phyloP scores from a whole-genome alignment of 2,329 filamentous ascomycete genomes.

The Penicillium fuscoglaucum region DNA sequence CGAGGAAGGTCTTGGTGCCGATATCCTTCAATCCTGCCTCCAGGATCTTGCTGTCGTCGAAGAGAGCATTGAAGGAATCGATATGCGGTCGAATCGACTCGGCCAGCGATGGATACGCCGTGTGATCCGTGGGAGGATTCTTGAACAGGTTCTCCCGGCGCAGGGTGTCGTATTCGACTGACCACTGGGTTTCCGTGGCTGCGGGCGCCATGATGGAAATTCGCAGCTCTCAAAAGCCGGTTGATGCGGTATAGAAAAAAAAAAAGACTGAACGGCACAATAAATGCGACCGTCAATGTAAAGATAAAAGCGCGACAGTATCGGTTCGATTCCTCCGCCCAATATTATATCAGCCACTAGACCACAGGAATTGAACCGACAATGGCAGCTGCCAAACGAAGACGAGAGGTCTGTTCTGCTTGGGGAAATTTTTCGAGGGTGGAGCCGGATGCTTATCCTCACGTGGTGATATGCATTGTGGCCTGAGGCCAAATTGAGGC shows the following conservation, averaged over 20 bases:
- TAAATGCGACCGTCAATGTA: constrained; percentile 10
- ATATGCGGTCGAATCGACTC: constrained; percentile 88
- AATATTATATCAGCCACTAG: constrained; percentile 15
- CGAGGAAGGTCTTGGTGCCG: constrained; percentile 81
- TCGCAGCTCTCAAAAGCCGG: constrained; percentile 11
- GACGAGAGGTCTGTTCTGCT: constrained; percentile 25
- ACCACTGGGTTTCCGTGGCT: constrained; percentile 71
- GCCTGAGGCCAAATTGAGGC: constrained; percentile 24
- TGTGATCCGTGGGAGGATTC: constrained; percentile 81
- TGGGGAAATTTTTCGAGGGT: constrained; percentile 45
- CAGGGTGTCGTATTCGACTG: constrained; percentile 80
- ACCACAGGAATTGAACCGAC: constrained; percentile 28
- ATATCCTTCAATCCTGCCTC: constrained; percentile 82
- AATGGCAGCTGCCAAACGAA: constrained; percentile 27
- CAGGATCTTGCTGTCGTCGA: constrained; percentile 70
- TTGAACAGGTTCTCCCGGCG: constrained; percentile 85
- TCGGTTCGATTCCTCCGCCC: constrained; percentile 15
- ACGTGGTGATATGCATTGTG: constrained; percentile 40
- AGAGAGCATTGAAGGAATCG: constrained; percentile 91
- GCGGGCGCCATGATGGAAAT: constrained; percentile 53
- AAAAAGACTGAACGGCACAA: constrained; percentile 8
- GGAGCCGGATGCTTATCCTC: constrained; percentile 40
- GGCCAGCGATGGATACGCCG: constrained; percentile 83
- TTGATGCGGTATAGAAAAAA: constrained; percentile 14
- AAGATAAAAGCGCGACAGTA: neutral